Evolutionary conservation across 768 basidiomycete genomes (phyloP).

Genomic region (Trametes sanguinea): DNA sequence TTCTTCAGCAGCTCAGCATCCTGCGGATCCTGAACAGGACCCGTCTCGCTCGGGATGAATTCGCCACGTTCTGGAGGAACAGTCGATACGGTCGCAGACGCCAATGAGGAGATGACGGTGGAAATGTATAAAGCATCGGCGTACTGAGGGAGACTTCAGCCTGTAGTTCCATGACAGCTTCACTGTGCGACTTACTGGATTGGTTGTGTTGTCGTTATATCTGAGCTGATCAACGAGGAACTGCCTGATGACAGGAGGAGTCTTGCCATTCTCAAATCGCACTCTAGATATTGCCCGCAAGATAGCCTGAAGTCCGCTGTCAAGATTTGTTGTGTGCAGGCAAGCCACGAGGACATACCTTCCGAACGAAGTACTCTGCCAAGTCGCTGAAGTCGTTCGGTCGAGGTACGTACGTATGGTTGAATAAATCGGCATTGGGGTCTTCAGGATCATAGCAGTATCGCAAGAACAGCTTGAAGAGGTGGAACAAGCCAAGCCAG

Average conservation of each 20-base stretch:
- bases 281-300: slow-evolving; percentile 83
- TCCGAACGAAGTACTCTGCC: slow-evolving; percentile 91
- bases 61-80: slow-evolving; percentile 82
- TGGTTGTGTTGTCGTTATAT: slow-evolving; percentile 93
- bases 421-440: slow-evolving; percentile 77
- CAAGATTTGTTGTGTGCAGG: neutral
- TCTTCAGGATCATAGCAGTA: slow-evolving; percentile 91
- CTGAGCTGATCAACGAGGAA: slow-evolving; percentile 92
- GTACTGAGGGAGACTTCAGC: slow-evolving; percentile 50
- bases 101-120: slow-evolving; percentile 79
- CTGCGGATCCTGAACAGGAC: slow-evolving; percentile 65
- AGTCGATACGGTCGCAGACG: slow-evolving; percentile 75
- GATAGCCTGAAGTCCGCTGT: slow-evolving; percentile 52
- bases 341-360: slow-evolving; percentile 49
- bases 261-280: slow-evolving; percentile 84
- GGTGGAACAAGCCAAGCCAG: slow-evolving; percentile 90
- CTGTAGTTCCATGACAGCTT: slow-evolving; percentile 2
- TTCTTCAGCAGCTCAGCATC: slow-evolving; percentile 72
- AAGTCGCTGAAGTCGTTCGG: slow-evolving; percentile 94
- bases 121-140: slow-evolving; percentile 92
- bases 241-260: slow-evolving; percentile 80
- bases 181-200: slow-evolving; percentile 58
- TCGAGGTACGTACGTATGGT: slow-evolving; percentile 87
- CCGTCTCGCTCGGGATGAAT: slow-evolving; percentile 66
- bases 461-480: slow-evolving; percentile 91